phyloP scores from a whole-genome alignment of 495 filamentous ascomycete species.

The Neurospora sp. region DNA sequence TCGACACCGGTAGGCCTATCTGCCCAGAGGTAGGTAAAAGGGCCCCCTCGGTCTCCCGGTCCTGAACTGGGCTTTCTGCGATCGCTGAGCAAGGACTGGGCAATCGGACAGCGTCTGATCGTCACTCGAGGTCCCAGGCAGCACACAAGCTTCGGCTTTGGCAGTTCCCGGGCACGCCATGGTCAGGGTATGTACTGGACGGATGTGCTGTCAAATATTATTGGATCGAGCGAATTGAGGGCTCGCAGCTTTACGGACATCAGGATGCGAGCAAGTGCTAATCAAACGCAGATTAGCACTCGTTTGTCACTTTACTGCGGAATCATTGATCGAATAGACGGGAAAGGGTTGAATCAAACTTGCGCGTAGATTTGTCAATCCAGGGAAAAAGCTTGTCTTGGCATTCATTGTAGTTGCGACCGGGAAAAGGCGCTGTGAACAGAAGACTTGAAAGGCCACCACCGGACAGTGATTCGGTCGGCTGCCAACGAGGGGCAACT shows the following conservation, averaged over 20 bases:
- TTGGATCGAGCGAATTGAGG: background rate
- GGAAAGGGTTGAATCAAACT: background rate
- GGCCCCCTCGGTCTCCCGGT: background rate
- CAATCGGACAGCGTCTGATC: background rate
- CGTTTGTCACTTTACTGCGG: background rate
- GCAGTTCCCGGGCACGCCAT: slow-evolving; percentile 5
- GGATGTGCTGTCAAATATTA: background rate
- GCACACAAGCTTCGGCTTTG: background rate
- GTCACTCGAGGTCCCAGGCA: background rate
- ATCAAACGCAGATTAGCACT: background rate
- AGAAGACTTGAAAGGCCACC: background rate
- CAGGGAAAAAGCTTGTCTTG: background rate
- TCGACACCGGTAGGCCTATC: background rate
- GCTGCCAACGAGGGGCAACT: background rate
- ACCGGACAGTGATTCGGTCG: background rate
- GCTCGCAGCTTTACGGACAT: background rate
- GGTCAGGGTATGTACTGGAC: background rate
- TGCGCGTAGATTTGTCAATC: background rate
- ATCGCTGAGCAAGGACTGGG: background rate
- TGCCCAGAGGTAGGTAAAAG: background rate
- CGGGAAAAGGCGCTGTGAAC: background rate
- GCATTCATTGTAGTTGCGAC: background rate
- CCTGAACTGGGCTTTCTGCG: background rate
- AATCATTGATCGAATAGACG: background rate
- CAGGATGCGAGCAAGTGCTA: background rate